These are phyloP conservation scores for Amauroascus niger DNA, from an alignment of 2,329 filamentous ascomycete species.

Conservation along the genomic window DNA sequence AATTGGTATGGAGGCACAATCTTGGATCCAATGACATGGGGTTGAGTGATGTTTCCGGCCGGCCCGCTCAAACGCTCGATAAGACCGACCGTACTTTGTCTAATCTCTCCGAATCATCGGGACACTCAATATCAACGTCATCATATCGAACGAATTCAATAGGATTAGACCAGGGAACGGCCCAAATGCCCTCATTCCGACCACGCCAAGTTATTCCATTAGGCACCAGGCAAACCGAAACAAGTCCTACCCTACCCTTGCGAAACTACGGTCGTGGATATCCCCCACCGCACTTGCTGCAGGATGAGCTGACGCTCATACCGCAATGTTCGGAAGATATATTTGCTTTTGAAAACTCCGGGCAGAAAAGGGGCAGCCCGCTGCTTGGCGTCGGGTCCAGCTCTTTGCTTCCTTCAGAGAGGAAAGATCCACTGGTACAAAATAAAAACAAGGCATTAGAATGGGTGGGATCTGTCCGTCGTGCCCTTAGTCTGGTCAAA, in stretches of 20 bases:
- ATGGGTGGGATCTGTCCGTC: slow-evolving; percentile 59
- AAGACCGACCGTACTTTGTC: slow-evolving; percentile 49
- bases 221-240: not conserved
- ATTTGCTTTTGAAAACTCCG: not conserved
- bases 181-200: slow-evolving; percentile 6
- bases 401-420: slow-evolving; percentile 22
- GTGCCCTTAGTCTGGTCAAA: slow-evolving; percentile 46
- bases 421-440: slow-evolving; percentile 16
- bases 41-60: not conserved
- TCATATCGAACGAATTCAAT: slow-evolving; percentile 14
- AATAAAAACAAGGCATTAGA: slow-evolving; percentile 45
- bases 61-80: slow-evolving; percentile 27
- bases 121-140: slow-evolving; percentile 11
- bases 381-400: slow-evolving; percentile 40
- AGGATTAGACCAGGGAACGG: slow-evolving; percentile 6
- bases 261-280: not conserved
- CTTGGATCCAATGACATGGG: not conserved
- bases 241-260: not conserved
- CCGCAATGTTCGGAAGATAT: not conserved
- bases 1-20: not conserved
- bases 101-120: slow-evolving; percentile 46
- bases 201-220: not conserved
- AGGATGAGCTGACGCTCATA: not conserved
- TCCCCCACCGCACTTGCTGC: not conserved
- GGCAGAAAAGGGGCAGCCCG: slow-evolving; percentile 39